A percentile compares a stretch with the other conserved stretches of the same genome.
phyloP scores from a whole-genome alignment of 75 land plant genomes.

The Selaginella tamariscina region DNA sequence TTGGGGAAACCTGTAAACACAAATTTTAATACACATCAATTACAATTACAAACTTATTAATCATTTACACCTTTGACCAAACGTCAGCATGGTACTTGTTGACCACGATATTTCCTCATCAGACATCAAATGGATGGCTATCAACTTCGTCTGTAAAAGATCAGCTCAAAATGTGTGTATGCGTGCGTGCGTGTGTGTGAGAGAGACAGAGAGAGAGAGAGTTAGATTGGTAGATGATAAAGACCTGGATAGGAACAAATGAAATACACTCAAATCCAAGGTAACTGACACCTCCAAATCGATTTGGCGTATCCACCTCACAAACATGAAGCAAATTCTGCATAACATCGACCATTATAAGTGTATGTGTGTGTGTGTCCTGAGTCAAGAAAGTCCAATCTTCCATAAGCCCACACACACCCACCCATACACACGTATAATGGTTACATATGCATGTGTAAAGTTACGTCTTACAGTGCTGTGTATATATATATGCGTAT shows the following conservation, averaged over 20 bases:
- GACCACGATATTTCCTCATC: conserved; percentile 61
- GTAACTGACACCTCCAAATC: conserved; percentile 63
- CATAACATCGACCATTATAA: no score
- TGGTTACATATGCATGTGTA: no score
- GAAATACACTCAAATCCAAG: conserved; percentile 91
- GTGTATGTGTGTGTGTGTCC: no score
- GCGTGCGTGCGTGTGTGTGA: neutral
- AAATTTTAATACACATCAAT: neutral
- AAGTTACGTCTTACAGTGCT: no score
- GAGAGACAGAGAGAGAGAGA: neutral
- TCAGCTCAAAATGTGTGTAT: neutral
- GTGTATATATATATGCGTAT: no score
- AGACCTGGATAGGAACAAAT: conserved; percentile 86
- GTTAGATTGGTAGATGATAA: neutral
- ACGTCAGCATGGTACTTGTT: conserved; percentile 82
- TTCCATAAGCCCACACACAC: no score
- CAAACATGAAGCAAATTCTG: conserved; percentile 85
- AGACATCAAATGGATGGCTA: conserved; percentile 64
- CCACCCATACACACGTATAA: no score
- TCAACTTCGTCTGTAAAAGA: conserved; percentile 42
- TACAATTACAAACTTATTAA: neutral
- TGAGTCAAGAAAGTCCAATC: no score
- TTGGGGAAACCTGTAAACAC: conserved; percentile 61
- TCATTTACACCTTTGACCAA: conserved; percentile 70
- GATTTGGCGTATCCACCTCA: conserved; percentile 60